Evolutionary conservation across 2,329 filamentous ascomycete genomes (phyloP), one percentile per base, ranked within the genome.

Genomic region (Colletotrichum aenigma): DNA sequence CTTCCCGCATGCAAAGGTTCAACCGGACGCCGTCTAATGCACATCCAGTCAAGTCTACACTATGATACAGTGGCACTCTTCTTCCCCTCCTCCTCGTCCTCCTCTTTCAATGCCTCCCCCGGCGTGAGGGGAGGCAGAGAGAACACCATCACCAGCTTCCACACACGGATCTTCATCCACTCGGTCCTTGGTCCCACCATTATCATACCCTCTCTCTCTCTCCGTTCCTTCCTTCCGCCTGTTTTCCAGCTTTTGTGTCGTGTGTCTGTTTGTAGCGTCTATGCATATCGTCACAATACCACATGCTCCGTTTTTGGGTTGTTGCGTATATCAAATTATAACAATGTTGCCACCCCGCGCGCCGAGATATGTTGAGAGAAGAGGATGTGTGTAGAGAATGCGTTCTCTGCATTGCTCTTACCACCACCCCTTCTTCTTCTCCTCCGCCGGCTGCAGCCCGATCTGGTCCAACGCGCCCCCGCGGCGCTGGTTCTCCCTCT

Each of bases 401-500:
- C 26, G 6, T 8, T 34, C 6, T 34, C 13, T 34, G 16, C n/a
- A 52, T 21, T 24, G 52, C 24, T 56, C 56, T 61, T 66, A 89
- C 71, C 83, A 81, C 86, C 88, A 88, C 26, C 88, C 85, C 83
- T 88, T 90, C 85, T 88, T 89, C 62, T 80, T 71, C 76, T 77
- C 77, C 48, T 78, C 71, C 70, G 71, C 76, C 66, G 70, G 78
- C 77, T 79, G 80, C 34, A 87, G 79, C 0, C 88, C 89, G 4
- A 91, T 75, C 73, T 87, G 86, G 78, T 91, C 89, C 60, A 91
- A 80, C 66, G 85, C 86, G 3, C 89, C 90, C 24, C 89, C 89
- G 15, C 78, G 82, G 75, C 84, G 84, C 84, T 91, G 89, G 75
- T 88, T 88, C 78, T 88, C 85, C 78, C 86, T 86, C 82, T 91